phyloP scores from a whole-genome alignment of 2,329 filamentous ascomycete species.

The Calonectria fujianensis region DNA sequence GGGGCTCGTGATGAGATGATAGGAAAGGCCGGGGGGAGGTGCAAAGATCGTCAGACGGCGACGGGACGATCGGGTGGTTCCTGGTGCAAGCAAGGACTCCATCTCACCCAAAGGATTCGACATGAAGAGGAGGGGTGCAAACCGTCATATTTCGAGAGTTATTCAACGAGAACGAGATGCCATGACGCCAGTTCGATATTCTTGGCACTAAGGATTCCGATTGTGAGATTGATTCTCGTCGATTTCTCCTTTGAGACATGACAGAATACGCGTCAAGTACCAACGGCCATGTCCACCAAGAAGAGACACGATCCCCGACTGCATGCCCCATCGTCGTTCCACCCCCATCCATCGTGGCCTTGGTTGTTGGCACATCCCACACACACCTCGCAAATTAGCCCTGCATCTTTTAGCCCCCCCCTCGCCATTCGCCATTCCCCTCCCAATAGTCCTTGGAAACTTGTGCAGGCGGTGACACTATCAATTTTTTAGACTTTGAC shows the following conservation, averaged over 20 bases:
- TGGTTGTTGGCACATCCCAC: constrained; percentile 27
- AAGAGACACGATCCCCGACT: constrained; percentile 33
- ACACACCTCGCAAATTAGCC: constrained; percentile 31
- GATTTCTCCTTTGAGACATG: constrained; percentile 2
- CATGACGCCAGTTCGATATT: constrained; percentile 7
- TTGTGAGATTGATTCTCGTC: constrained; percentile 31
- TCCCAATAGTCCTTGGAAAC: constrained; percentile 10
- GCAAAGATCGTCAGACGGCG: constrained; percentile 40
- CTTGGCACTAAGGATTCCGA: constrained; percentile 30
- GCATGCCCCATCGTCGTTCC: constrained; percentile 37
- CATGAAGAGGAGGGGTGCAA: constrained; percentile 29
- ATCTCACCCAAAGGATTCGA: constrained; percentile 22
- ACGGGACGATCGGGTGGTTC: constrained; percentile 51
- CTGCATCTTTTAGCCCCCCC: constrained; percentile 30
- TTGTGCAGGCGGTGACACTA: constrained; percentile 38
- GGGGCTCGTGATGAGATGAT: constrained; percentile 30
- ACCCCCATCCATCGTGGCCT: constrained; percentile 33
- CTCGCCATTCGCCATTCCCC: background rate
- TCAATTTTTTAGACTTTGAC: constrained; percentile 29
- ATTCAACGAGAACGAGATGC: constrained; percentile 25
- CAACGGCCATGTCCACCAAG: constrained; percentile 23
- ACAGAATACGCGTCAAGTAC: constrained; percentile 16
- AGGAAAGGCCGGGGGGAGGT: constrained; percentile 24
- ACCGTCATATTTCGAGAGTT: constrained; percentile 17
- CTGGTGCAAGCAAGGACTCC: constrained; percentile 41